These are phyloP conservation scores for Cyclotella choctawhatcheeana DNA, from an alignment of 108 stramenopile genomes.

Conservation along the genomic window DNA sequence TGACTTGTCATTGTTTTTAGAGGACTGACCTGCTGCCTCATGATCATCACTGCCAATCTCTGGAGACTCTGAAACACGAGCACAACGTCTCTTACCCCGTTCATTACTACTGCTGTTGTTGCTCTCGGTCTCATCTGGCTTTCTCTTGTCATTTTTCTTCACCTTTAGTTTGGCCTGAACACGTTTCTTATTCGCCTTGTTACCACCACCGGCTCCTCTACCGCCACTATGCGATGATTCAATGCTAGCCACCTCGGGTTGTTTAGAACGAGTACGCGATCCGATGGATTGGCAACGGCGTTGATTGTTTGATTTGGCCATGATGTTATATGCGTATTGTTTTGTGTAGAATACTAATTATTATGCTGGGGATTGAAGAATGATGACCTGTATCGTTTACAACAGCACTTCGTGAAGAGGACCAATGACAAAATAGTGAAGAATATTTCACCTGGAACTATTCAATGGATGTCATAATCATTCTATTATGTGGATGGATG, in stretches of 20 bases:
- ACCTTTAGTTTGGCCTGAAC: background rate
- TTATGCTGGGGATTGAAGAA: too few relatives aligned
- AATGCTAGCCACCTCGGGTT: background rate
- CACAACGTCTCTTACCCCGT: background rate
- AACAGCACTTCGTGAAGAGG: too few relatives aligned
- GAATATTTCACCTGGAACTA: too few relatives aligned
- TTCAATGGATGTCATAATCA: too few relatives aligned
- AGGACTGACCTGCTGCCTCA: background rate
- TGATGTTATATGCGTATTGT: background rate
- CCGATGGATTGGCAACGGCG: slow-evolving; percentile 7
- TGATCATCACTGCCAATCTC: background rate
- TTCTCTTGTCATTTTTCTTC: background rate
- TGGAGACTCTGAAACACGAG: background rate
- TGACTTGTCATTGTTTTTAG: too few relatives aligned
- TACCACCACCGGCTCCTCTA: too few relatives aligned
- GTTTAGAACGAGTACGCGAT: slow-evolving; percentile 8
- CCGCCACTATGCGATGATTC: background rate
- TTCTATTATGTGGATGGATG: too few relatives aligned
- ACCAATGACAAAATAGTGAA: too few relatives aligned
- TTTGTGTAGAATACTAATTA: too few relatives aligned
- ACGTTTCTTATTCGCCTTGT: background rate
- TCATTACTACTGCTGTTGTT: background rate
- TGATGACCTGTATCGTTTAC: too few relatives aligned
- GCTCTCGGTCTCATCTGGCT: background rate
- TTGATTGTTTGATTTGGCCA: slow-evolving; percentile 1